Percentiles rank a stretch among this genome's conserved stretches.
These are phyloP conservation scores for Fusarium incarnatum DNA, from an alignment of 2,329 filamentous ascomycete species.

Conservation along the genomic window DNA sequence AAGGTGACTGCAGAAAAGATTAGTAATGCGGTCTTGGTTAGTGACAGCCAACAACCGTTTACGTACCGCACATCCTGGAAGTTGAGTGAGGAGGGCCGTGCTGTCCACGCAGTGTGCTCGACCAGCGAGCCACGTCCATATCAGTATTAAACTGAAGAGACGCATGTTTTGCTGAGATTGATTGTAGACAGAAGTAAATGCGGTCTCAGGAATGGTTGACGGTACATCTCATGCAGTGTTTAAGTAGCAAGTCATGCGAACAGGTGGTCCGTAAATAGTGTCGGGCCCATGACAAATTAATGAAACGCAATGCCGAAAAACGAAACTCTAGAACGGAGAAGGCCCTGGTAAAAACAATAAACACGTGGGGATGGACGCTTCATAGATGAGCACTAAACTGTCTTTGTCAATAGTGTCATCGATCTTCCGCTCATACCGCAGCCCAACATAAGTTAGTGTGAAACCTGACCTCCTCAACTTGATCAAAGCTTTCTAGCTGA, in stretches of 20 bases:
- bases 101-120: background rate
- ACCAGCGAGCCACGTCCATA: background rate
- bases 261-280: background rate
- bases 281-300: background rate
- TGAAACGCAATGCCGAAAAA: background rate
- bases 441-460: background rate
- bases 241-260: background rate
- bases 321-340: background rate
- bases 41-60: background rate
- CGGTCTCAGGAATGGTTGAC: background rate
- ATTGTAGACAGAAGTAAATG: background rate
- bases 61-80: background rate
- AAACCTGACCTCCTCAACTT: background rate
- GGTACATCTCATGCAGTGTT: background rate
- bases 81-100: background rate
- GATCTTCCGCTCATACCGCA: background rate
- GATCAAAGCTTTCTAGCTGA: background rate
- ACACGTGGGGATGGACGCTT: background rate
- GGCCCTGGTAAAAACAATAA: background rate
- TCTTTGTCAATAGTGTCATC: background rate
- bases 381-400: background rate
- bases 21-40: background rate
- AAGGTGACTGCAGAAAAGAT: background rate
- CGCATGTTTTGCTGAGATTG: background rate
- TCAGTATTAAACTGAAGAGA: background rate